phyloP scores from a whole-genome alignment of 2,329 filamentous ascomycete genomes.

The Cercospora sp. region DNA sequence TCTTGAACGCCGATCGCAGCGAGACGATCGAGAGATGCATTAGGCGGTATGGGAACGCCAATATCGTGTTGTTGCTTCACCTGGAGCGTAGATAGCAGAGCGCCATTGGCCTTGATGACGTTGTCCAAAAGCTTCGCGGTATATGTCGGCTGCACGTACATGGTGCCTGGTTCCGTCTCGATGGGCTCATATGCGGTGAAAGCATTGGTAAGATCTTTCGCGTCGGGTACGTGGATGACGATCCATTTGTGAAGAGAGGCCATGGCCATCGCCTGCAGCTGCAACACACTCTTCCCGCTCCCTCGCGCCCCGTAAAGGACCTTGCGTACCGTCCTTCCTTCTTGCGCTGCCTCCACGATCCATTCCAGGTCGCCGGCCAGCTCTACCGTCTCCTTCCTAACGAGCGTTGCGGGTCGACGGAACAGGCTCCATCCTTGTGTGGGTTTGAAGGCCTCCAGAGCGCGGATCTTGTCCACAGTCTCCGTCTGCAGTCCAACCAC shows the following conservation, averaged over 20 bases:
- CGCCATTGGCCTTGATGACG: constrained; percentile 70
- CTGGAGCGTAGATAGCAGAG: constrained; percentile 58
- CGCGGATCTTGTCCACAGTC: constrained; percentile 76
- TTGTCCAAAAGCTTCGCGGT: constrained; percentile 71
- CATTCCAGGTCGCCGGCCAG: constrained; percentile 55
- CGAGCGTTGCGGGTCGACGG: constrained; percentile 73
- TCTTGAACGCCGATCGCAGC: constrained; percentile 70
- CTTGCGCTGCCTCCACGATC: constrained; percentile 40
- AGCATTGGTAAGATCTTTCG: constrained; percentile 76
- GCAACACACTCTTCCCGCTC: constrained; percentile 82
- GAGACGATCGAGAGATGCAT: constrained; percentile 66
- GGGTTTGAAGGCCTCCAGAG: constrained; percentile 86
- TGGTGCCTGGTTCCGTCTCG: constrained; percentile 51
- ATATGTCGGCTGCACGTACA: constrained; percentile 78
- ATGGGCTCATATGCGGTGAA: constrained; percentile 78
- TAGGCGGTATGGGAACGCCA: constrained; percentile 58
- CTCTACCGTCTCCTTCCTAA: constrained; percentile 75
- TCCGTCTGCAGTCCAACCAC: constrained; percentile 69
- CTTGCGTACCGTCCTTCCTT: constrained; percentile 56
- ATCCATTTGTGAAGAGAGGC: constrained; percentile 83
- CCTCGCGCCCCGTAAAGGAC: constrained; percentile 73
- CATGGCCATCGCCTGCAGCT: constrained; percentile 81
- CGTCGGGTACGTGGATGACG: constrained; percentile 89
- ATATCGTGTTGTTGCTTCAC: constrained; percentile 59
- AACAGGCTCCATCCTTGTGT: constrained; percentile 89